A percentile compares a stretch with the other conserved stretches of the same genome.
These are phyloP conservation scores for Hyphochytrium catenoides DNA, from an alignment of 352 stramenopile species.

Conservation along the genomic window DNA sequence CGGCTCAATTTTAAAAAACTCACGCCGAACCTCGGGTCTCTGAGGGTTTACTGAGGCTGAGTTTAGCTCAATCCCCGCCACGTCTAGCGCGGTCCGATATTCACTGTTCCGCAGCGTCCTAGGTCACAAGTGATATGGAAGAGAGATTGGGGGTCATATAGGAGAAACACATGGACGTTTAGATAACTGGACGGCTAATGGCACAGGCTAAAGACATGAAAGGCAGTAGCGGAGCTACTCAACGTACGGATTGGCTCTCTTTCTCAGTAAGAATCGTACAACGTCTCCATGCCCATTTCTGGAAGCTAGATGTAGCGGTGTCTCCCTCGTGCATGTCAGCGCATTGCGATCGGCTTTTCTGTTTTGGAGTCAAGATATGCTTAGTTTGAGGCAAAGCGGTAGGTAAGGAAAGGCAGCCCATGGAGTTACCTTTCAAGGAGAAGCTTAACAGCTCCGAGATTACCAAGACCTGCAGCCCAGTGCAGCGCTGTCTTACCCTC, in stretches of 20 bases:
- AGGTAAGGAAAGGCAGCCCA: neutral
- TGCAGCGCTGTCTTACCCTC: constrained; percentile 9
- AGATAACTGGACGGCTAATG: neutral
- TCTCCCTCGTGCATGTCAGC: constrained; percentile 4
- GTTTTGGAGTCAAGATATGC: too few species aligned
- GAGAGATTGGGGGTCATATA: constrained; percentile 4
- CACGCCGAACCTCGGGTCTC: neutral
- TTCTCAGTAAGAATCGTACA: too few species aligned
- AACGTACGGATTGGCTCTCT: neutral
- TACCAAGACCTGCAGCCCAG: constrained; percentile 7
- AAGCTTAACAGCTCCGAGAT: constrained; percentile 1
- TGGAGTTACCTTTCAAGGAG: constrained; percentile 1
- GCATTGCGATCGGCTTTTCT: neutral
- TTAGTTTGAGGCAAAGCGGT: too few species aligned
- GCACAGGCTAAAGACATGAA: constrained; percentile 4
- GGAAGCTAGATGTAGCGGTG: constrained; percentile 7
- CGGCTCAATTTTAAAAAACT: constrained; percentile 7
- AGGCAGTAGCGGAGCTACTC: constrained; percentile 1
- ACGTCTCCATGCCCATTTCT: constrained; percentile 6
- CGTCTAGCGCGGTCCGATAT: neutral
- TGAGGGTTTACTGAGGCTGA: too few species aligned
- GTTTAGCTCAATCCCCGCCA: too few species aligned
- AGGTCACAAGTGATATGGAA: constrained; percentile 2
- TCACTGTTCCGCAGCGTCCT: neutral
- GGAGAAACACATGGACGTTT: neutral